These are phyloP conservation scores for Yamadazyma ubonensis DNA, from an alignment of 805 yeast species.

Conservation along the genomic window DNA sequence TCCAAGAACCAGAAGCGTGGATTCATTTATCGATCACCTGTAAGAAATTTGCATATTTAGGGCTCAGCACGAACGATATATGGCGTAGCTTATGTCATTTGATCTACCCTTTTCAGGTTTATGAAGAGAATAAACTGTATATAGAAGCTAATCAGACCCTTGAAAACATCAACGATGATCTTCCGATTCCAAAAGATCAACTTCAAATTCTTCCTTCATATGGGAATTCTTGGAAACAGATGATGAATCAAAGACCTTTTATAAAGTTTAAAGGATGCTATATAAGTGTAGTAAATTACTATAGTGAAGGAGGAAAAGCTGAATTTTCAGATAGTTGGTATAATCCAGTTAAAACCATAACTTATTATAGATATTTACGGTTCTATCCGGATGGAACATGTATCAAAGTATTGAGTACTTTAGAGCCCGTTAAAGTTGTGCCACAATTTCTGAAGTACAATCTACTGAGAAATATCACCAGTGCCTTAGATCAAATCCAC, in stretches of 20 bases:
- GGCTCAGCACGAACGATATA: conserved; percentile 49
- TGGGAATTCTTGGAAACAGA: conserved; percentile 40
- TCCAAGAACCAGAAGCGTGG: conserved; percentile 61
- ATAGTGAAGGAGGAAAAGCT: conserved; percentile 76
- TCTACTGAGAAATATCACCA: conserved; percentile 17
- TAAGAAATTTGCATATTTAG: conserved; percentile 52
- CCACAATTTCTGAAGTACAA: conserved; percentile 45
- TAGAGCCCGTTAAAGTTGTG: conserved; percentile 70
- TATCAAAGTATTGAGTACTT: conserved; percentile 63
- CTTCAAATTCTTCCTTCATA: conserved; percentile 29
- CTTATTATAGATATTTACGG: conserved; percentile 83
- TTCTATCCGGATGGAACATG: conserved; percentile 79
- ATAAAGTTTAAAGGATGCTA: conserved; percentile 81
- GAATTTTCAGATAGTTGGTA: conserved; percentile 66
- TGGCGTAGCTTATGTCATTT: conserved; percentile 52
- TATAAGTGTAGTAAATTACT: conserved; percentile 79
- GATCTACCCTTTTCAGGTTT: conserved; percentile 54
- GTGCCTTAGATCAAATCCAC: conserved; percentile 15
- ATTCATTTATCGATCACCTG: conserved; percentile 60
- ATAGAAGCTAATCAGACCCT: conserved; percentile 22
- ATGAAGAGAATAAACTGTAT: conserved; percentile 43
- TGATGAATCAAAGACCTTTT: conserved; percentile 69
- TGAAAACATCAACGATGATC: conserved; percentile 11
- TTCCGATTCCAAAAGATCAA: conserved; percentile 37
- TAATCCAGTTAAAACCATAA: conserved; percentile 77